These are phyloP conservation scores for Sporothrix mexicana DNA, from an alignment of 2,329 filamentous ascomycete species.

Conservation along the genomic window DNA sequence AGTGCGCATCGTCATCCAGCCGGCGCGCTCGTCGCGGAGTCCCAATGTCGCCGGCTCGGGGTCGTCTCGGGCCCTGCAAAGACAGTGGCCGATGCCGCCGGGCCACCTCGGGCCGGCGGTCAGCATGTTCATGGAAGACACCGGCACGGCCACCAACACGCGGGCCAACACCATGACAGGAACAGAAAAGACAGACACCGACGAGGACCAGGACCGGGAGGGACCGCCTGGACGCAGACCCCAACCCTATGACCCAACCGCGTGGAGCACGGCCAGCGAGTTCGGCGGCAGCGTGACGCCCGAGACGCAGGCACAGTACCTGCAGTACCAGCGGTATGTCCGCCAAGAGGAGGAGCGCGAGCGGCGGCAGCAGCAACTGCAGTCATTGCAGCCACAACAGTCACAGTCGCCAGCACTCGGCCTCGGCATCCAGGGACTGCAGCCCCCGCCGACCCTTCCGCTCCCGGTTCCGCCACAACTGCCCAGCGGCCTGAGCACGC, in stretches of 20 bases:
- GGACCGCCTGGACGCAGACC: neutral
- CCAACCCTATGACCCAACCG: slow-evolving; percentile 35
- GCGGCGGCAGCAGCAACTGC: slow-evolving; percentile 7
- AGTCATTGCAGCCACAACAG: neutral
- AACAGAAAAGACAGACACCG: no score
- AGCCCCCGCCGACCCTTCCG: neutral
- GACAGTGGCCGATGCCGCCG: slow-evolving; percentile 43
- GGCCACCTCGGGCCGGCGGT: slow-evolving; percentile 40
- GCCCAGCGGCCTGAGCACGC: slow-evolving; percentile 39
- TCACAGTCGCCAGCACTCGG: no score
- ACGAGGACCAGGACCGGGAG: neutral
- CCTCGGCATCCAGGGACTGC: neutral
- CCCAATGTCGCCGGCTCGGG: slow-evolving; percentile 10
- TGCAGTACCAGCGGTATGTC: slow-evolving; percentile 39
- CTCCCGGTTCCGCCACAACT: neutral
- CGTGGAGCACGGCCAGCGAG: slow-evolving; percentile 45
- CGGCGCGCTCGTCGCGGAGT: slow-evolving; percentile 35
- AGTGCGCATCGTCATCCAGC: slow-evolving; percentile 45
- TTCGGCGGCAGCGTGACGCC: slow-evolving; percentile 41
- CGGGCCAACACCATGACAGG: neutral
- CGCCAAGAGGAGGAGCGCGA: slow-evolving; percentile 18
- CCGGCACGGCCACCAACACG: slow-evolving; percentile 35
- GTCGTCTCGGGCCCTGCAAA: neutral
- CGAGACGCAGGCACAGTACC: slow-evolving; percentile 46
- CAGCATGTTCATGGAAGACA: slow-evolving; percentile 41